A percentile compares a stretch with the other conserved stretches of the same genome.
These are phyloP conservation scores for Lecanicillium sp. DNA, from an alignment of 2,329 filamentous ascomycete genomes.

Conservation along the genomic window DNA sequence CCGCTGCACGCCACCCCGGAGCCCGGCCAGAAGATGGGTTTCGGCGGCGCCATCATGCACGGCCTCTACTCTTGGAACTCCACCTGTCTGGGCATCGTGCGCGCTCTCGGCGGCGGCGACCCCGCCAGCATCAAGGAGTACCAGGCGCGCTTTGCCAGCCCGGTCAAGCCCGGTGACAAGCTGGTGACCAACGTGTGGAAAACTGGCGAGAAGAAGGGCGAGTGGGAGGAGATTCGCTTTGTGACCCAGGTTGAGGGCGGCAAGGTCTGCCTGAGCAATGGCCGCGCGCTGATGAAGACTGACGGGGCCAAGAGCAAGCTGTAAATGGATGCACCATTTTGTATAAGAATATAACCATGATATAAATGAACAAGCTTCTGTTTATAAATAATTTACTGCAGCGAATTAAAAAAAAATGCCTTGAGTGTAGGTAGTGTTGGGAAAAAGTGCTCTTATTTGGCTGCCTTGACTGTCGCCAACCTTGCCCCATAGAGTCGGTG, in stretches of 20 bases:
- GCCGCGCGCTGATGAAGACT: constrained; percentile 69
- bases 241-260: constrained; percentile 70
- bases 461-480: too few relatives aligned
- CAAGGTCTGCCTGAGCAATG: constrained; percentile 84
- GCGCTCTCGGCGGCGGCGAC: constrained; percentile 67
- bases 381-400: too few relatives aligned
- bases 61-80: constrained; percentile 85
- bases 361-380: not conserved
- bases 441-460: too few relatives aligned
- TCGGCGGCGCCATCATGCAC: constrained; percentile 83
- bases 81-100: constrained; percentile 65
- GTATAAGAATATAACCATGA: constrained; percentile 9
- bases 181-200: constrained; percentile 77
- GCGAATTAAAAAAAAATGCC: too few relatives aligned
- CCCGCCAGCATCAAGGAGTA: constrained; percentile 81
- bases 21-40: constrained; percentile 83
- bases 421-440: too few relatives aligned
- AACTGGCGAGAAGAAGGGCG: constrained; percentile 58
- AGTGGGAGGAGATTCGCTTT: constrained; percentile 79
- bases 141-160: constrained; percentile 80
- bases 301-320: constrained; percentile 57
- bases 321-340: constrained; percentile 29
- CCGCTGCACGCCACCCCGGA: constrained; percentile 83
- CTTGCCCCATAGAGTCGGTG: constrained; percentile 5
- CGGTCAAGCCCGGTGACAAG: constrained; percentile 78